Evolutionary conservation across 208 protist genomes (phyloP).

Genomic region (Tritrichomonas foetus): DNA sequence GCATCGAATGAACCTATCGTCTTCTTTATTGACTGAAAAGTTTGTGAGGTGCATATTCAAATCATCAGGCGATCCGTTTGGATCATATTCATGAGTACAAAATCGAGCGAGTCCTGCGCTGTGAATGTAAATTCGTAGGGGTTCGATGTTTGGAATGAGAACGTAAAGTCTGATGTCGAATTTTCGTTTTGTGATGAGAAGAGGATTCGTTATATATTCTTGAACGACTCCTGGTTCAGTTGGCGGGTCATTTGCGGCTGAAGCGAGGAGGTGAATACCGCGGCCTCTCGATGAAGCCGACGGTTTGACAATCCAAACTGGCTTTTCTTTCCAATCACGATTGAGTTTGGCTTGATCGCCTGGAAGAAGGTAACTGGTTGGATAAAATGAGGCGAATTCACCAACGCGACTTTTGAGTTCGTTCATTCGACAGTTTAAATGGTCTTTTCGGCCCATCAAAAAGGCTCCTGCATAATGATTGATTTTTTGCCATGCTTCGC

Average conservation of each 20-base stretch:
- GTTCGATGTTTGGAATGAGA: constrained; percentile 42
- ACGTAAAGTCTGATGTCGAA: constrained; percentile 56
- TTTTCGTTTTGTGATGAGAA: constrained; percentile 47
- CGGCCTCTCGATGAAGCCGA: not conserved
- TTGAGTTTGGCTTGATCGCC: not conserved
- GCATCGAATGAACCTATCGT: constrained; percentile 18
- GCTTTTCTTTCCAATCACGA: not conserved
- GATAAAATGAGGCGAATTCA: not conserved
- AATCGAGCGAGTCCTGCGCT: constrained; percentile 48
- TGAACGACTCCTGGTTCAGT: not conserved
- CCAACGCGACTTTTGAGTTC: not conserved
- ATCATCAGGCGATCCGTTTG: not conserved
- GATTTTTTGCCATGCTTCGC: constrained; percentile 39
- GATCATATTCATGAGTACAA: constrained; percentile 43
- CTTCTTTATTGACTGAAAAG: constrained; percentile 51
- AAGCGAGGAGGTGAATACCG: not conserved
- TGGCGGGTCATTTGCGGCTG: not conserved
- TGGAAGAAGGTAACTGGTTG: not conserved
- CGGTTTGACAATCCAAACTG: not conserved
- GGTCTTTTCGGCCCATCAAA: constrained; percentile 45
- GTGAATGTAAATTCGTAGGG: constrained; percentile 50
- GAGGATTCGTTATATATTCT: constrained; percentile 16
- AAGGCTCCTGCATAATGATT: constrained; percentile 45
- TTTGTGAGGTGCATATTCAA: constrained; percentile 52
- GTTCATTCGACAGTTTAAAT: not conserved